Evolutionary conservation across 805 yeast species (phyloP), one percentile per base, ranked within the genome.

Genomic region (Peterozyma toletana): DNA sequence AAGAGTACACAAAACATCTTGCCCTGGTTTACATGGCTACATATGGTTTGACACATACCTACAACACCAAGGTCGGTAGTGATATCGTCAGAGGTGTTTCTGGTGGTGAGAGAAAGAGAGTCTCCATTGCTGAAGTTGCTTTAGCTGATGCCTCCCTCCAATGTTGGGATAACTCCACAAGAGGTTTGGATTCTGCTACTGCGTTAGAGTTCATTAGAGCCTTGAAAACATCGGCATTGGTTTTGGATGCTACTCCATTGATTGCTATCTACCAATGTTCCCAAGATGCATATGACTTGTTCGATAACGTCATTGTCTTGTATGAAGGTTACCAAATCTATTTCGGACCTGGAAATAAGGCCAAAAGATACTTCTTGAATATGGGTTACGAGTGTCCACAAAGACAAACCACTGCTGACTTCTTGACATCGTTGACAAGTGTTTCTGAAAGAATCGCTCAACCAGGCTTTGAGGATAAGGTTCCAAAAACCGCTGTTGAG

Each of bases 171-270:
- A 80, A 80, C 56, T 75, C 84, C 11, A 80, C 86, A 17, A 75
- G 86, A 67, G 86, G 86, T 58, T 71, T 80, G 52, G 86, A 80
- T 63, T 67, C 86, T 9, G 84, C 86, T 27, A 79, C 85, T 39
- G 86, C 86, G 30, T 65, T 77, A 54, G 84, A 79, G 55, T 80
- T 80, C 53, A 69, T 77, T 47, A 65, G 73, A 50, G 79, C 81
- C 18, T 66, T 80, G 51, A 78, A 75, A 56, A 66, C 78, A 1
- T 68, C 79, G 3, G 79, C 84, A n/a, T 53, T 63, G 30, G 52
- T 74, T n/a, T 51, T 67, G 49, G 71, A 71, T 17, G 64, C 70
- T 16, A 73, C 78, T 9, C 75, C 78, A 1, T 61, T 75, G 47
- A 70, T 75, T 57, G 78, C 80, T 41, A 74, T 75, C 49, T 66